Evolutionary conservation across 2,329 filamentous ascomycete species (phyloP), one percentile per base, ranked within the genome.

Genomic region (Hyphodiscus sp.): DNA sequence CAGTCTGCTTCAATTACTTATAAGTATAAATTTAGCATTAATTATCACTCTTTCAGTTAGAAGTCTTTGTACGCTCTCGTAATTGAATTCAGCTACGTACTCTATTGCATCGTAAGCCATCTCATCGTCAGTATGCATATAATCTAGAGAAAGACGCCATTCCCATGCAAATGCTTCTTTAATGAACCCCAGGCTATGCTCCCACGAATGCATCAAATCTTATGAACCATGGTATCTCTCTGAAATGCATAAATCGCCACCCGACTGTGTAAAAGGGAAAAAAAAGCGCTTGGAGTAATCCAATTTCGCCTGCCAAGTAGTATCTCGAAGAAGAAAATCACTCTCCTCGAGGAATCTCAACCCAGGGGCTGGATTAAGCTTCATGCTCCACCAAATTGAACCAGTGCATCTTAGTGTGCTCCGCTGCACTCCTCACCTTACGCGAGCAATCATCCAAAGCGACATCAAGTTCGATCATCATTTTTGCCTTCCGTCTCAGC

Each of bases 381-480:
- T 38, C 33, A 38, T 13, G 11, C 11, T 38, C 33, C 11, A 38
- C 33, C 11, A 38, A 10, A 38, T 38, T 38, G 33, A 38, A 38
- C 33, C 33, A 38, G 11, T 13, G 33, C 33, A 38, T 38, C 33
- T 38, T 38, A n/a, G 33, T 38, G 11, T n/a, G 33, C 13, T 38
- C 33, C 33, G 33, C 33, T 4, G 33, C 33, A n/a, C 33, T 38
- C 13, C 33, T 38, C 2, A 38, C 33, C 11, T 4, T 38, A 13
- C 33, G 33, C 13, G 33, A 38, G 16, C 47, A 33, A 59, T 68
- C 66, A 58, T 62, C 59, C 5, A 63, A 46, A 3, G 61, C 61
- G 20, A 58, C 30, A 50, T 63, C 57, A 2, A 68, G 51, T 54
- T 67, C 64, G 3, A 20, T 50, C 8, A 63, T 52, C 1, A 68